Percentiles rank a stretch among this genome's conserved stretches.
Evolutionary conservation across 176 grass and related monocot species (phyloP).

Genomic region (Typha latifolia): DNA sequence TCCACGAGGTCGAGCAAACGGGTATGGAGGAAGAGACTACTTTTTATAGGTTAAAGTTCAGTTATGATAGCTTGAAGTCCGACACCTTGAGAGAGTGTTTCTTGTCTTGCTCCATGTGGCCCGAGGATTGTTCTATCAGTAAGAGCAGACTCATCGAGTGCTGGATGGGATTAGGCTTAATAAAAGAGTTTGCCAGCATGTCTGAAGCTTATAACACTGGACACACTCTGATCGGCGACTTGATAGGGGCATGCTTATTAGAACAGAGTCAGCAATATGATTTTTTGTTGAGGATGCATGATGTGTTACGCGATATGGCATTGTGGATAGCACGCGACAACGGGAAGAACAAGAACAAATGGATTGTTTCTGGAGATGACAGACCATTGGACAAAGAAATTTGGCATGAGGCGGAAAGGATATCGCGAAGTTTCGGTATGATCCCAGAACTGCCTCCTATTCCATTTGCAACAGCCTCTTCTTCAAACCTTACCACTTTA

Average conservation of each 20-base stretch:
- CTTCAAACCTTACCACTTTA: too few species aligned
- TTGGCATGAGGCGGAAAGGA: slow-evolving; percentile 14
- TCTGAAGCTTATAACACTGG: not conserved
- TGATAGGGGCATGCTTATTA: slow-evolving; percentile 25
- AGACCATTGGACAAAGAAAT: not conserved
- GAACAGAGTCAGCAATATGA: not conserved
- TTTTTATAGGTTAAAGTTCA: slow-evolving; percentile 38
- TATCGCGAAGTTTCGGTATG: slow-evolving; percentile 7
- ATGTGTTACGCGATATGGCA: slow-evolving; percentile 45
- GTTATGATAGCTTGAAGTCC: slow-evolving; percentile 38
- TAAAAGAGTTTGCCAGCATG: slow-evolving; percentile 5
- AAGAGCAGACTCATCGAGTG: slow-evolving; percentile 46
- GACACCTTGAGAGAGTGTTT: slow-evolving; percentile 33
- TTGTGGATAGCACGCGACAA: slow-evolving; percentile 29
- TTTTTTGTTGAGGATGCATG: slow-evolving; percentile 29
- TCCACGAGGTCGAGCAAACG: too few species aligned
- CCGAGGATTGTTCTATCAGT: slow-evolving; percentile 31
- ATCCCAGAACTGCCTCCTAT: too few species aligned
- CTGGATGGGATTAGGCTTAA: slow-evolving; percentile 47
- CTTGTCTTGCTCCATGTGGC: slow-evolving; percentile 42
- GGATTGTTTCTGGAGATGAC: slow-evolving; percentile 39
- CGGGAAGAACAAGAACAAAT: slow-evolving; percentile 26
- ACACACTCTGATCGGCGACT: not conserved
- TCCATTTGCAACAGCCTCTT: too few species aligned
- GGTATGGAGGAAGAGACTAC: too few species aligned